Evolutionary conservation across 176 grass and related monocot genomes (phyloP).

Genomic region (Luzula sylvatica): DNA sequence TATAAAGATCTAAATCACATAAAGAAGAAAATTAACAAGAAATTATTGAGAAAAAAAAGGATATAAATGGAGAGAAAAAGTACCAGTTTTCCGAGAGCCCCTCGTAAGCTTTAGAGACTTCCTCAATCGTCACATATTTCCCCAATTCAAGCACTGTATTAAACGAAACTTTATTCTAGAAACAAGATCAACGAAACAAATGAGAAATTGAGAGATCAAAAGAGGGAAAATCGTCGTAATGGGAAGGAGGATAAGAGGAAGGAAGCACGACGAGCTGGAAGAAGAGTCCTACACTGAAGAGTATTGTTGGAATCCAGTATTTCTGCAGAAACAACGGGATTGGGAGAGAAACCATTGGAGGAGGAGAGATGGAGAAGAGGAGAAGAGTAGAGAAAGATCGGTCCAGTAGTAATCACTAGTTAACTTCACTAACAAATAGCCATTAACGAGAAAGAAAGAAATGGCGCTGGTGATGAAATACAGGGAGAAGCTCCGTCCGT

Average conservation of each 20-base stretch:
- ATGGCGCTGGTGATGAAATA: too few species aligned
- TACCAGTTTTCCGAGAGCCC: conserved; percentile 49
- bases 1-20: neutral
- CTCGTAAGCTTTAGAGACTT: conserved; percentile 53
- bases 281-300: conserved; percentile 65
- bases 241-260: conserved; percentile 39
- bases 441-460: too few species aligned
- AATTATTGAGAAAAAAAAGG: neutral
- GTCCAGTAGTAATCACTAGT: too few species aligned
- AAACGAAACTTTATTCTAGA: neutral
- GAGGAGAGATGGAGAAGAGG: neutral
- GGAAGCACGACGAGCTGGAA: conserved; percentile 87
- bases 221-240: conserved; percentile 56
- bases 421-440: neutral
- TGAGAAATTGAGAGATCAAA: neutral
- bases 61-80: neutral
- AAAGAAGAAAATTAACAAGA: neutral
- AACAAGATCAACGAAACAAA: conserved; percentile 13
- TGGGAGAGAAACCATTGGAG: conserved; percentile 30
- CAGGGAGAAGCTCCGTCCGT: too few species aligned
- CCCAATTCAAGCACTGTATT: conserved; percentile 39
- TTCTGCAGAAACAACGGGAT: conserved; percentile 38
- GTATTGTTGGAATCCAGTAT: conserved; percentile 60
- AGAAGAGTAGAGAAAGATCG: neutral
- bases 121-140: conserved; percentile 55